Base-by-base conservation (phyloP, 2,329 filamentous ascomycete species). In the Aureobasidium mangrovei region DNA sequence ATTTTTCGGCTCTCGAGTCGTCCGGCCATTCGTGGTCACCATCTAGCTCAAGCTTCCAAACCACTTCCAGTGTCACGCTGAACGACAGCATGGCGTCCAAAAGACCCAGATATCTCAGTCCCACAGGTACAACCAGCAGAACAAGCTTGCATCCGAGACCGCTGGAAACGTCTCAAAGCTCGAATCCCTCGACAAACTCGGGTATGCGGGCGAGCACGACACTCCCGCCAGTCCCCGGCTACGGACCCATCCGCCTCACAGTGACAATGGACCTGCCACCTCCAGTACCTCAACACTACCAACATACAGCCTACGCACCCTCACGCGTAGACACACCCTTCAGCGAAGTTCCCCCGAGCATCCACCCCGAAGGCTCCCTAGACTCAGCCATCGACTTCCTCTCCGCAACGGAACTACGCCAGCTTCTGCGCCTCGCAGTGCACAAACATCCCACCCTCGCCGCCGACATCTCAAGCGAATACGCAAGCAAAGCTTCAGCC, bases 41-140 rank as follows among this genome's bases (percentile, higher is more conserved):
- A 3, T 35, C 49, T 10, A 53, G 49, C 12, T 53, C 49, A 7
- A 53, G 49, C 27, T 53, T 53, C 6, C 49, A 53, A 26, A 43
- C 49, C 8, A 38, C 26, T 9, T 53, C 40, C n/a, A 24, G 40
- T 6, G 24, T 12, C 7, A 27, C 24, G n/a, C 7, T 38, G 40
- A 5, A 43, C 9, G 32, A 53, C 5, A 44, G 12, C n/a, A 29
- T 10, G 5, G 28, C 35, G 3, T 35, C 38, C n/a, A 6, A 38
- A 6, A 7, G 3, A 18, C 49, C 26, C 5, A 9, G n/a, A 8
- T 35, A 32, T 28, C 39, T 40, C 4, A 3, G n/a, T 6, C 18
- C 24, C n/a, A 4, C 29, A 18, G 42, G 38, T 24, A 32, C 47
- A 9, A 35, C 32, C 7, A 35, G 29, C 32, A 49, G 35, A 29